phyloP scores from a whole-genome alignment of 2,329 filamentous ascomycete genomes.

The Davidsoniella virescens region DNA sequence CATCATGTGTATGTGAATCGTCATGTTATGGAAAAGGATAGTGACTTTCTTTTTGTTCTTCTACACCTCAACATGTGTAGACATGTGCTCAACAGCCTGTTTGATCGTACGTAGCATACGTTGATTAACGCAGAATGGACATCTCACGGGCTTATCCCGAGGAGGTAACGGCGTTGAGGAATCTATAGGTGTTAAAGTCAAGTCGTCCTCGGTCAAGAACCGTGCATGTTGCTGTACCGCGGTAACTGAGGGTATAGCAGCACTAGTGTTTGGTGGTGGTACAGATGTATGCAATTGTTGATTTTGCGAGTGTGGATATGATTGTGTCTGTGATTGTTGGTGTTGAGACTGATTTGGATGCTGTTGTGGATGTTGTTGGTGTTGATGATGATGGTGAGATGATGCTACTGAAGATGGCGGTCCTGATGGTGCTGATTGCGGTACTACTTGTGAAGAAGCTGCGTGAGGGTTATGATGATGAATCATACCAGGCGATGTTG shows the following conservation, averaged over 20 bases:
- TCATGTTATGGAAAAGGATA: too few relatives aligned
- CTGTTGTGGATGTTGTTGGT: neutral
- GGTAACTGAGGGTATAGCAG: neutral
- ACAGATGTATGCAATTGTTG: neutral
- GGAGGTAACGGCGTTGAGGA: constrained; percentile 30
- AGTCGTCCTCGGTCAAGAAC: constrained; percentile 20
- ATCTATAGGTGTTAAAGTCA: constrained; percentile 39
- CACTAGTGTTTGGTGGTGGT: neutral
- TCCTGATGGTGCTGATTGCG: neutral
- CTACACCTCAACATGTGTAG: constrained; percentile 42
- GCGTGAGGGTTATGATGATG: neutral
- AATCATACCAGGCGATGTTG: neutral
- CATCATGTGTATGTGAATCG: too few relatives aligned
- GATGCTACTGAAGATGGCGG: neutral
- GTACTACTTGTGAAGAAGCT: neutral
- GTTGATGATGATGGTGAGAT: neutral
- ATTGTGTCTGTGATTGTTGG: neutral
- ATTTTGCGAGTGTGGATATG: neutral
- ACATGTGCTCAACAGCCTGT: constrained; percentile 46
- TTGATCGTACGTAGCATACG: constrained; percentile 44
- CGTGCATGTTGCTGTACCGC: neutral
- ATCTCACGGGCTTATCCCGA: constrained; percentile 35
- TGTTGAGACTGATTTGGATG: neutral
- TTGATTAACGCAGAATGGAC: constrained; percentile 45
- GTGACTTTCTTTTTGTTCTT: neutral